Percentiles rank a stretch among this genome's conserved stretches.
Evolutionary conservation across 2,329 filamentous ascomycete species (phyloP).

Genomic region (Chalara sp.): DNA sequence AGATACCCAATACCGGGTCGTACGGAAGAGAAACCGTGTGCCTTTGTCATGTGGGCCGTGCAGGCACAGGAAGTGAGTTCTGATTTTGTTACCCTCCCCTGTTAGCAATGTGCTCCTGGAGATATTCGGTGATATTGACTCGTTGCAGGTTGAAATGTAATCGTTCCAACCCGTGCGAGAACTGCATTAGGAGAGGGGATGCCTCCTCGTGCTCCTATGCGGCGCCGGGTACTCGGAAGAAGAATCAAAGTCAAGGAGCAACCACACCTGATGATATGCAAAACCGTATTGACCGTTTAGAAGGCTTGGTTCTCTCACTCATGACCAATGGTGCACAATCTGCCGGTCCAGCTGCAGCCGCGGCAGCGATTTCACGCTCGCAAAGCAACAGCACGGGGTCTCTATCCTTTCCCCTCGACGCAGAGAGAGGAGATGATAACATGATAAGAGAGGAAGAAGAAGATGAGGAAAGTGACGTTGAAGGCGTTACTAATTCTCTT

Average conservation of each 20-base stretch:
- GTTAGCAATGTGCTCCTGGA: conserved; percentile 9
- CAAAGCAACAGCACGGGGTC: conserved; percentile 25
- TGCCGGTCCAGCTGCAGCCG: conserved; percentile 52
- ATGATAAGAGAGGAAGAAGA: conserved; percentile 50
- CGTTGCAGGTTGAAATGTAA: conserved; percentile 76
- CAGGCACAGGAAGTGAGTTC: conserved; percentile 76
- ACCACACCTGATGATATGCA: conserved; percentile 90
- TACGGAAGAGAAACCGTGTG: conserved; percentile 86
- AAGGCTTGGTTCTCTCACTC: conserved; percentile 83
- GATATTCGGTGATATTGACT: conserved; percentile 27
- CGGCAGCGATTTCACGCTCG: conserved; percentile 35
- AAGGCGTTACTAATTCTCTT: conserved; percentile 65
- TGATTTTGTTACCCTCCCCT: conserved; percentile 9
- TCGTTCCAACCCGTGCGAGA: conserved; percentile 83
- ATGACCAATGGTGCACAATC: conserved; percentile 82
- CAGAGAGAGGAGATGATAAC: conserved; percentile 53
- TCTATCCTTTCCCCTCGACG: conserved; percentile 26
- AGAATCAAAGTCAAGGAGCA: conserved; percentile 57
- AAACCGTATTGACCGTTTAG: conserved; percentile 90
- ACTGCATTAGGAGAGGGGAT: conserved; percentile 84
- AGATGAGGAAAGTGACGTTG: conserved; percentile 60
- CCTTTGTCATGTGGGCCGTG: conserved; percentile 90
- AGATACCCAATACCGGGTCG: conserved; percentile 78
- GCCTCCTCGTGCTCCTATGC: conserved; percentile 81
- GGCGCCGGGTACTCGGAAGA: conserved; percentile 62